phyloP scores from a whole-genome alignment of 1,139 yeast species.

The Debaryomyces sp. region DNA sequence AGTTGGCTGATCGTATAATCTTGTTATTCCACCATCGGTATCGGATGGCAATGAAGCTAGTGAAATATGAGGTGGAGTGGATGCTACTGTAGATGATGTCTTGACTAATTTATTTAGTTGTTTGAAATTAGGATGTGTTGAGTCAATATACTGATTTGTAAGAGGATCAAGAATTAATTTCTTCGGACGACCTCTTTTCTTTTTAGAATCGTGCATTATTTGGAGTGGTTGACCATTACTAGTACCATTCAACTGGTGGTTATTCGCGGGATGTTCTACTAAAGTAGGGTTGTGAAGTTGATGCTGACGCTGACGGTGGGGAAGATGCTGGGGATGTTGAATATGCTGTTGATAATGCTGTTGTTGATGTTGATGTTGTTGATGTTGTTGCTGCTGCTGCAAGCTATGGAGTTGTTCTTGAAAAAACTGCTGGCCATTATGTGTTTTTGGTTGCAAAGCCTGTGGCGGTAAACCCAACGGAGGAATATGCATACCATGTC shows the following conservation, averaged over 20 bases:
- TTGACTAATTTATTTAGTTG: constrained; percentile 40
- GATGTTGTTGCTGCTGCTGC: constrained; percentile 12
- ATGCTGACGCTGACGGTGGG: constrained; percentile 15
- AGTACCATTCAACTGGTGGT: background rate
- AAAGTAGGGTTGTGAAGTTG: constrained; percentile 13
- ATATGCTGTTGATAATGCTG: constrained; percentile 11
- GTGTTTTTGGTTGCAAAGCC: constrained; percentile 5
- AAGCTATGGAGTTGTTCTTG: constrained; percentile 11
- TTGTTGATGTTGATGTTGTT: constrained; percentile 4
- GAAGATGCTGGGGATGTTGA: constrained; percentile 9
- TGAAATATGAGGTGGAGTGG: background rate
- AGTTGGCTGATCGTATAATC: constrained; percentile 32
- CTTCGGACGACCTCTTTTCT: constrained; percentile 50
- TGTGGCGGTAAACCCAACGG: background rate
- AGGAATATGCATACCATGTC: background rate
- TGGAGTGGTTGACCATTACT: constrained; percentile 8
- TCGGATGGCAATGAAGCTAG: background rate
- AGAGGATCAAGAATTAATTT: constrained; percentile 46
- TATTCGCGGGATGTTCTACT: background rate
- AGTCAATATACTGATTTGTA: constrained; percentile 45
- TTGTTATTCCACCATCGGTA: constrained; percentile 17
- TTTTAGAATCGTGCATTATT: constrained; percentile 25
- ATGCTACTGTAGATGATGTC: constrained; percentile 14
- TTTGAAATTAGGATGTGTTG: constrained; percentile 47
- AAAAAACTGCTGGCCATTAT: background rate